Evolutionary conservation across 208 protist species (phyloP), one percentile per base, ranked within the genome.

Genomic region (Leishmania major): DNA sequence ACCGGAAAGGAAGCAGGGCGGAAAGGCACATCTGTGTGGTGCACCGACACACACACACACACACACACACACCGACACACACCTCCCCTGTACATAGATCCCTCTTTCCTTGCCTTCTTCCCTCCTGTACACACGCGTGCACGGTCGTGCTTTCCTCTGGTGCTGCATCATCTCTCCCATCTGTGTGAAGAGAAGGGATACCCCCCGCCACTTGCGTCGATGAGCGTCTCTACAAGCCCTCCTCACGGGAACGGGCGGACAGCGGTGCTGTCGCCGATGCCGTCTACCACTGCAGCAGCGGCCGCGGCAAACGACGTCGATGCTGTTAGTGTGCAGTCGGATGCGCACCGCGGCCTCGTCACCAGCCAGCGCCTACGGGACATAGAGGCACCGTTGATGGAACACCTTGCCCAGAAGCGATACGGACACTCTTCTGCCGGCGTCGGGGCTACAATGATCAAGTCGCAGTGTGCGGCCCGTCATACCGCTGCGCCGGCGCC

Each of bases 291-390:
- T 11, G 31, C 73, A 22, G 51, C 31, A 62, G 49, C 17, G 31
- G n/a, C 51, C 6, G 15, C 73, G 8, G 35, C 47, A 77, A 37
- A 66, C 22, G 22, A 49, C 25, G 53, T 8, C 40, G 11, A 17
- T 40, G 74, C 11, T 4, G 31, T 77, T 10, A 49, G 78, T 62
- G 22, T 35, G 70, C 70, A 3, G 72, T 15, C 78, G 22, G 75
- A 82, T 77, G 87, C 83, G 6, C 86, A 89, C 28, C 91, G 92
- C n/a, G 90, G 90, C 62, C 73, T 88, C 17, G 88, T 90, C 10
- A 89, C 87, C 76, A 86, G 81, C 55, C 71, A 86, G 78, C 90
- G 95, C 43, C 87, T 97, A 71, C 89, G 93, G 71, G 89, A 96
- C 84, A 92, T 96, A 78, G 94, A 98, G 86, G 80, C 81, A 17